Evolutionary conservation across 768 basidiomycete species (phyloP).

Genomic region (Auriculariales sp.): DNA sequence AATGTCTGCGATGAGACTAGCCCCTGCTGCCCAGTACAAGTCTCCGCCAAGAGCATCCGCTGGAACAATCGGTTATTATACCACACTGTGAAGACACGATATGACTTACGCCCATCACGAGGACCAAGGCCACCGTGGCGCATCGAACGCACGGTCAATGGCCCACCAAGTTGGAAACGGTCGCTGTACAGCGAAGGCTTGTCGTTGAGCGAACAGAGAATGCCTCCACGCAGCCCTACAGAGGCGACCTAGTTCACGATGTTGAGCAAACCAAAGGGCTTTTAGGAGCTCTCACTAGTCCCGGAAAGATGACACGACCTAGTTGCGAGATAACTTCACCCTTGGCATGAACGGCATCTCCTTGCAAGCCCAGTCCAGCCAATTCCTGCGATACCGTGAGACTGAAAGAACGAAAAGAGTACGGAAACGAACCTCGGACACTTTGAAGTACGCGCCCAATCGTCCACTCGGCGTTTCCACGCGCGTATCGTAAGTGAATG

Average conservation of each 20-base stretch:
- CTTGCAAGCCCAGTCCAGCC: constrained; percentile 53
- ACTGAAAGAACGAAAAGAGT: neutral
- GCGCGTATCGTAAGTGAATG: constrained; percentile 59
- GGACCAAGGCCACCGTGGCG: constrained; percentile 64
- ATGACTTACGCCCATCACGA: constrained; percentile 46
- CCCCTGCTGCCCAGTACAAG: constrained; percentile 61
- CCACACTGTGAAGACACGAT: neutral
- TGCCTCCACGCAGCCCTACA: too few relatives aligned
- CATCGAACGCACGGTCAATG: constrained; percentile 71
- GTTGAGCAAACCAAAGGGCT: constrained; percentile 1
- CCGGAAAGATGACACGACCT: constrained; percentile 40
- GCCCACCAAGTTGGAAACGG: constrained; percentile 87
- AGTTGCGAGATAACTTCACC: constrained; percentile 49
- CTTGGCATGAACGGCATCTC: constrained; percentile 67
- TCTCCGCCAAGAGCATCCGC: constrained; percentile 82
- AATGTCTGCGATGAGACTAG: constrained; percentile 61
- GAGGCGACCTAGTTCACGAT: neutral
- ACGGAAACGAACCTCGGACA: constrained; percentile 24
- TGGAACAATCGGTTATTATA: constrained; percentile 13
- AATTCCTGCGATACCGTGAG: constrained; percentile 34
- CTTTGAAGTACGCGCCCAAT: constrained; percentile 44
- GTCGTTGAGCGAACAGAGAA: too few relatives aligned
- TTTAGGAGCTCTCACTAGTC: constrained; percentile 33
- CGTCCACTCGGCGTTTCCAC: constrained; percentile 44
- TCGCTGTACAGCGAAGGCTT: constrained; percentile 56